Conservation (phyloP, 169 alveolate species). For the Plasmodium gaboni region DNA sequence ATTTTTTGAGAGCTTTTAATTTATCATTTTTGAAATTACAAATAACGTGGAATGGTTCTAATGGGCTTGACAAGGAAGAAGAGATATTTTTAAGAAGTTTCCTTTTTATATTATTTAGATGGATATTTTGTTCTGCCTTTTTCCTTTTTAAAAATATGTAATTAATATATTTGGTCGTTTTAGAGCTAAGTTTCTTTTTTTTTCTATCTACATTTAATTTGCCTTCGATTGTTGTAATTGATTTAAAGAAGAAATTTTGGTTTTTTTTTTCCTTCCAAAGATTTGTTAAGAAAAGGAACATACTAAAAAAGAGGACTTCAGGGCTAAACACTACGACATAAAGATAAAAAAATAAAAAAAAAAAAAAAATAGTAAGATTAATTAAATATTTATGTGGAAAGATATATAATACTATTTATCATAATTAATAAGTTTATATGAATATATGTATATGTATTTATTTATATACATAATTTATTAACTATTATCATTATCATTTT, state of each 20-base stretch:
- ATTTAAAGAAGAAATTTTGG: not conserved
- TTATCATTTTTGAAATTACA: conserved; percentile 52
- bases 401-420: too few relatives aligned
- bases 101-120: conserved; percentile 23
- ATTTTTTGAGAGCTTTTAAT: conserved; percentile 1
- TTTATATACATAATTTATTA: too few relatives aligned
- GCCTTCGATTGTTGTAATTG: not conserved
- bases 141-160: conserved; percentile 36
- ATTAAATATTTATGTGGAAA: too few relatives aligned
- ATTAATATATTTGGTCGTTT: conserved; percentile 62
- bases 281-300: conserved; percentile 16
- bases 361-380: too few relatives aligned
- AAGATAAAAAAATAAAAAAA: too few relatives aligned
- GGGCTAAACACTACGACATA: too few relatives aligned
- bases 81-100: conserved; percentile 35
- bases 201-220: conserved; percentile 16
- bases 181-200: conserved; percentile 51
- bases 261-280: conserved; percentile 4
- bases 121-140: conserved; percentile 23
- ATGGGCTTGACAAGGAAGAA: not conserved
- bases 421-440: too few relatives aligned
- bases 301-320: not conserved
- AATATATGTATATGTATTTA: too few relatives aligned
- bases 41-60: conserved; percentile 32
- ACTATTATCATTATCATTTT: too few relatives aligned